phyloP scores from a whole-genome alignment of 2,329 filamentous ascomycete genomes.

The Triangularia verruculosa region DNA sequence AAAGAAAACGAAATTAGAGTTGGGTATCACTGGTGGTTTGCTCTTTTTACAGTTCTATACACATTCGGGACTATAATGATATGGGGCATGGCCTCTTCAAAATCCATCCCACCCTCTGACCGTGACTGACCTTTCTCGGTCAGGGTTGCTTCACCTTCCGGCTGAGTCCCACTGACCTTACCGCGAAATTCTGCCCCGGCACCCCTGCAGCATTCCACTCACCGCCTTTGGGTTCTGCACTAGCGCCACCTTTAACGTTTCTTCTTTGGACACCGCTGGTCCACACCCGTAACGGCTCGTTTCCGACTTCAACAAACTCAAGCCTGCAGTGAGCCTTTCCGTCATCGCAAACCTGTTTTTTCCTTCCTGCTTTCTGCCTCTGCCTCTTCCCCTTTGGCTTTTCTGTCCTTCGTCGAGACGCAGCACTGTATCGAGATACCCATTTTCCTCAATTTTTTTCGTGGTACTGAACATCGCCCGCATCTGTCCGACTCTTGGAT shows the following conservation, averaged over 20 bases:
- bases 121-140: not conserved
- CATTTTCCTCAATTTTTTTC: not conserved
- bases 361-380: not conserved
- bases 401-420: not conserved
- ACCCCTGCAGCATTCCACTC: not conserved
- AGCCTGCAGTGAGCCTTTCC: constrained; percentile 7
- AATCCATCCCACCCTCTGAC: constrained; percentile 8
- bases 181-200: constrained; percentile 4
- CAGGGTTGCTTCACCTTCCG: not conserved
- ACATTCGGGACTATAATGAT: not conserved
- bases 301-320: not conserved
- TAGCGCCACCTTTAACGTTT: constrained; percentile 7
- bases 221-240: constrained; percentile 6
- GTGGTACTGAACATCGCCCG: not conserved
- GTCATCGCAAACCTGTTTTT: not conserved
- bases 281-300: not conserved
- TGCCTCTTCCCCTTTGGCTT: constrained; percentile 1
- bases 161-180: not conserved
- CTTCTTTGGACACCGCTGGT: not conserved
- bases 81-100: not conserved
- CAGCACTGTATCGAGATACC: not conserved
- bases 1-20: not conserved
- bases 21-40: not conserved
- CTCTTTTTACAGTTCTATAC: not conserved
- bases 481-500: constrained; percentile 14